Percentiles rank a stretch among this genome's conserved stretches.
Evolutionary conservation across 176 grass and related monocot species (phyloP).

Genomic region (Oryza rufipogon): DNA sequence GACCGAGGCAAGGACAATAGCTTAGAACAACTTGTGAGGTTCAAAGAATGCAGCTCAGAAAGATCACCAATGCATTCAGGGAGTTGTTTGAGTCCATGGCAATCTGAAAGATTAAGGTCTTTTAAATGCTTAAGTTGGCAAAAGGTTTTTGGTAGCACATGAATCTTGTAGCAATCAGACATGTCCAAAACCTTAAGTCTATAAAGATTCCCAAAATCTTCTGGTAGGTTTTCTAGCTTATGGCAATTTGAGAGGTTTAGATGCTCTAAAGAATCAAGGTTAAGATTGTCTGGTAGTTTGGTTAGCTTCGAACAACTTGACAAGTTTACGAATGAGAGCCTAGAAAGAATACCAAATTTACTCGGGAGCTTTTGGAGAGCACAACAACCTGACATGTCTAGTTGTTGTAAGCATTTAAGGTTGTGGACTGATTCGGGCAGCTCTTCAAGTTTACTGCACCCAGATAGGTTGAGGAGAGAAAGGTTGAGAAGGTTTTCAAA

Average conservation of each 20-base stretch:
- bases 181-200: constrained; percentile 35
- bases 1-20: not conserved
- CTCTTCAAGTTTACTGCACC: no score
- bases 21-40: constrained; percentile 26
- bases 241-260: no score
- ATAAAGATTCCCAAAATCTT: constrained; percentile 4
- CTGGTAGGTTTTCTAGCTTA: constrained; percentile 5
- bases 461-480: no score
- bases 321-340: no score
- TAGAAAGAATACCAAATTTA: no score
- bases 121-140: constrained; percentile 38
- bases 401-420: no score
- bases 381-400: no score
- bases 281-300: no score
- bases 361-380: no score
- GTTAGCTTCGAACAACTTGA: no score
- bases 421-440: no score
- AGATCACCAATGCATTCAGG: constrained; percentile 35
- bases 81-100: constrained; percentile 28
- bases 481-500: not conserved
- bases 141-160: constrained; percentile 32
- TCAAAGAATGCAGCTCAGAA: constrained; percentile 14
- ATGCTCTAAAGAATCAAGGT: no score
- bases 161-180: constrained; percentile 25
- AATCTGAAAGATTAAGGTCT: constrained; percentile 55